Evolutionary conservation across 1,139 yeast genomes (phyloP).

Genomic region (Blastobotrys serpentis): DNA sequence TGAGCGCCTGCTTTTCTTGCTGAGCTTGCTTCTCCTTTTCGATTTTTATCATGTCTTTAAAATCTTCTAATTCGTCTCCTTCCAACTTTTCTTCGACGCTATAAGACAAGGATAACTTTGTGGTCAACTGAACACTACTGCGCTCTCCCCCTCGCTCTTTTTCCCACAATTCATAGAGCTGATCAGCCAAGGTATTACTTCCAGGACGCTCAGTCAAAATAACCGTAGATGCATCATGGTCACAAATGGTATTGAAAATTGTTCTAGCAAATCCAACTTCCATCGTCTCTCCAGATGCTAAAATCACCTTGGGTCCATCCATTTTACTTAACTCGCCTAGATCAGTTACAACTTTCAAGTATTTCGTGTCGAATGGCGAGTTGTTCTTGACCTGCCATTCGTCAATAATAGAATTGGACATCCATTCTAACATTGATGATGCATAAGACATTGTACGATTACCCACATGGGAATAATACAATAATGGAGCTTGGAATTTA

Average conservation of each 20-base stretch:
- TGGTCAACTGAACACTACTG: conserved; percentile 23
- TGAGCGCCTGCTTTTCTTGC: conserved; percentile 52
- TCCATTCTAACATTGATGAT: conserved; percentile 91
- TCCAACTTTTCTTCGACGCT: conserved; percentile 33
- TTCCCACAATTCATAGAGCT: conserved; percentile 60
- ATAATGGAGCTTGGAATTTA: conserved; percentile 59
- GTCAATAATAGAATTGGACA: conserved; percentile 75
- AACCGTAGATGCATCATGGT: conserved; percentile 64
- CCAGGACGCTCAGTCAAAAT: conserved; percentile 67
- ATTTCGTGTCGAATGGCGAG: conserved; percentile 63
- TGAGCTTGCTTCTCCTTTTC: conserved; percentile 51
- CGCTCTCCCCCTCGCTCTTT: conserved; percentile 16
- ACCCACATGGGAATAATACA: conserved; percentile 75
- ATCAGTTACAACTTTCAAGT: conserved; percentile 53
- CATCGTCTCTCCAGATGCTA: conserved; percentile 73
- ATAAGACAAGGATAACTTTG: conserved; percentile 27
- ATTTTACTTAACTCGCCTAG: conserved; percentile 56
- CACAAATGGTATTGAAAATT: conserved; percentile 58
- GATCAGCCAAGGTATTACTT: conserved; percentile 43
- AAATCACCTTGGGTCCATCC: conserved; percentile 74
- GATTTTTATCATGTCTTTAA: conserved; percentile 37
- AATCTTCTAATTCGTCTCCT: conserved; percentile 39
- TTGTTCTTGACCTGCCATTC: conserved; percentile 76
- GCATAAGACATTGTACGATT: conserved; percentile 79
- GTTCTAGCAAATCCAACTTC: conserved; percentile 63